Evolutionary conservation across 2,329 filamentous ascomycete species (phyloP).

Genomic region (Raffaelea arxii): DNA sequence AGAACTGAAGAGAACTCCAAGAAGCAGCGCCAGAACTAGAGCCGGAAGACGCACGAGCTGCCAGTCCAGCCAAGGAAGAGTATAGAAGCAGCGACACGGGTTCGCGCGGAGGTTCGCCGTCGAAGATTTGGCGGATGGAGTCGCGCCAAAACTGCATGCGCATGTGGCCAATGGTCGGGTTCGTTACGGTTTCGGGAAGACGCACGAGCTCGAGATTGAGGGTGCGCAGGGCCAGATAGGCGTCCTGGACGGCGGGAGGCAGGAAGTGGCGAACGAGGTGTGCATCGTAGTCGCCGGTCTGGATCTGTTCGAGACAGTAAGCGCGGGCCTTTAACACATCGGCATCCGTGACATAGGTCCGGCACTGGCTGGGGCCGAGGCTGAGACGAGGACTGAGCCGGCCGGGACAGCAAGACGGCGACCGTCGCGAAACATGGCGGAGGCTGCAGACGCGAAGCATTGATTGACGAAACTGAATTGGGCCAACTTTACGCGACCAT

Average conservation of each 20-base stretch:
- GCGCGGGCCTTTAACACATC: conserved; percentile 42
- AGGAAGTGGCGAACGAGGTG: conserved; percentile 81
- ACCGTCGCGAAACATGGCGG: conserved; percentile 28
- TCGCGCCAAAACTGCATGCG: conserved; percentile 96
- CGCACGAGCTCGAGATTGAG: conserved; percentile 89
- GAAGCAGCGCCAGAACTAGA: conserved; percentile 11
- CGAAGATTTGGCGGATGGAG: conserved; percentile 65
- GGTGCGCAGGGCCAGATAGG: conserved; percentile 82
- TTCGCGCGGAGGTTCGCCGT: conserved; percentile 70
- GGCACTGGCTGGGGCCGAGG: conserved; percentile 14
- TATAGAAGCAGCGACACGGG: conserved; percentile 81
- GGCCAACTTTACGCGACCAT: too few species aligned
- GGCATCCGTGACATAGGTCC: conserved; percentile 37
- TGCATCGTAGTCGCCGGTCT: conserved; percentile 72
- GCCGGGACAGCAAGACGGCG: conserved; percentile 1
- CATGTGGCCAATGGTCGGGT: conserved; percentile 75
- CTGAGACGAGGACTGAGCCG: background rate
- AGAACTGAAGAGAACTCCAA: conserved; percentile 51
- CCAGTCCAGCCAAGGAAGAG: conserved; percentile 56
- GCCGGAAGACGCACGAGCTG: conserved; percentile 28
- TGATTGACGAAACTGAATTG: background rate
- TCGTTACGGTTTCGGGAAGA: conserved; percentile 83
- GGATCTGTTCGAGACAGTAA: conserved; percentile 45
- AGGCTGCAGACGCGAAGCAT: conserved; percentile 30
- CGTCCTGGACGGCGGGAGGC: conserved; percentile 61